Conservation (phyloP, 352 stramenopile genomes). For the Phytopythium montanum region DNA sequence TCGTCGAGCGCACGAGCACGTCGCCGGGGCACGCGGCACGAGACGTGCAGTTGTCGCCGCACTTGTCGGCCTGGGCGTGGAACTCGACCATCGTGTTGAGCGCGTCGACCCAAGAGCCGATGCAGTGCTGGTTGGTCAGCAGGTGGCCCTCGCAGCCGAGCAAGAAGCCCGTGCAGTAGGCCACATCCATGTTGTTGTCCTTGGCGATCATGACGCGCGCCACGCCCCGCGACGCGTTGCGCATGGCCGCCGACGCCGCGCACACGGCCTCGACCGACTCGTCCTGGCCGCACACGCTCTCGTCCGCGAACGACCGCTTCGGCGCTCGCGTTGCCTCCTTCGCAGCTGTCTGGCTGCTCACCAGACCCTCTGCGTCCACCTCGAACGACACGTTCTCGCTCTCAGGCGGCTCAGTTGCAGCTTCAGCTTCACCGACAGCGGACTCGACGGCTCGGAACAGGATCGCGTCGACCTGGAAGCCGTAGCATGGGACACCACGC, state of each 20-base stretch:
- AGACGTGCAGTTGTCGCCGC: conserved; percentile 29
- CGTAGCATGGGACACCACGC: conserved; percentile 23
- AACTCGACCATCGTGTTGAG: conserved; percentile 75
- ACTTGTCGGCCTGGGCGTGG: conserved; percentile 35
- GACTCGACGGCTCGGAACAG: conserved; percentile 28
- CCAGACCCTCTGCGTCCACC: not conserved
- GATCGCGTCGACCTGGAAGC: conserved; percentile 49
- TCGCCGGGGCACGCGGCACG: conserved; percentile 32
- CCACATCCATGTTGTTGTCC: conserved; percentile 49
- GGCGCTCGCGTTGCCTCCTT: conserved; percentile 13
- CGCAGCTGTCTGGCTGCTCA: conserved; percentile 17
- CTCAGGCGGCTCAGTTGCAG: not conserved
- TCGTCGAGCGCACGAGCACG: conserved; percentile 26
- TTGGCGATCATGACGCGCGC: conserved; percentile 66
- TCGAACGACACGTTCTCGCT: not conserved
- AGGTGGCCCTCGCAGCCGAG: conserved; percentile 74
- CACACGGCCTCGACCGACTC: conserved; percentile 71
- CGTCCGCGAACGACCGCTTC: conserved; percentile 20
- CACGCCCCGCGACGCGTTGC: conserved; percentile 39
- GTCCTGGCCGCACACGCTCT: conserved; percentile 66
- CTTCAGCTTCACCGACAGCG: not conserved
- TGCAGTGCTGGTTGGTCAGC: conserved; percentile 82
- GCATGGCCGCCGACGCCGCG: conserved; percentile 35
- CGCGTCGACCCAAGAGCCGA: conserved; percentile 52
- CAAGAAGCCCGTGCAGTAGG: conserved; percentile 71